Percentiles rank a stretch among this genome's conserved stretches.
phyloP scores from a whole-genome alignment of 208 protist genomes.

The Trypanosoma avium region DNA sequence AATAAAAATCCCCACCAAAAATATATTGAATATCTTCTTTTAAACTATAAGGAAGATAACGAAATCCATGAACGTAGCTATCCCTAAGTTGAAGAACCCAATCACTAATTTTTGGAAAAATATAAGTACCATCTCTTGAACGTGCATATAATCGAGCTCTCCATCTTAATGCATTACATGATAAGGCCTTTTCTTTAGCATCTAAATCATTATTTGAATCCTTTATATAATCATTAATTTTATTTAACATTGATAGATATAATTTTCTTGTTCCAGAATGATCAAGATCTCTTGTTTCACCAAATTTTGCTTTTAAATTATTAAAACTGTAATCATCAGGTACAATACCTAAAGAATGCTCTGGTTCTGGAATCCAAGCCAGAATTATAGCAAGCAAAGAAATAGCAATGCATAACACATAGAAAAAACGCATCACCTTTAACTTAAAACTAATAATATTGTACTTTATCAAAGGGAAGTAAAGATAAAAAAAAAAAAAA shows the following conservation, averaged over 20 bases:
- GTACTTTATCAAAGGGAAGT: too few relatives aligned
- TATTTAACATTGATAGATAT: slow-evolving; percentile 40
- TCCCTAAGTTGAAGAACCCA: slow-evolving; percentile 59
- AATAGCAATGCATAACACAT: slow-evolving; percentile 6
- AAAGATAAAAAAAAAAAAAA: too few relatives aligned
- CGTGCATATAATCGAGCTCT: slow-evolving; percentile 47
- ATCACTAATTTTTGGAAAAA: slow-evolving; percentile 27
- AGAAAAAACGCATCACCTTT: slow-evolving; percentile 12
- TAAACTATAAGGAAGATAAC: slow-evolving; percentile 37
- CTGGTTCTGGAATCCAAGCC: slow-evolving; percentile 10
- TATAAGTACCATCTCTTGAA: slow-evolving; percentile 42
- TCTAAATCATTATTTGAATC: not conserved
- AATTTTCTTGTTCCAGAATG: slow-evolving; percentile 42
- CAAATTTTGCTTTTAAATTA: slow-evolving; percentile 32
- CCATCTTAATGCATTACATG: slow-evolving; percentile 46
- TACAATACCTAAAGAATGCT: slow-evolving; percentile 2
- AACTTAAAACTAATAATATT: too few relatives aligned
- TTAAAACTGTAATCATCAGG: slow-evolving; percentile 22
- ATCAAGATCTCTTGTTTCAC: slow-evolving; percentile 36
- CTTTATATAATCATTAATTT: slow-evolving; percentile 27
- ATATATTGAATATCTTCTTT: slow-evolving; percentile 35
- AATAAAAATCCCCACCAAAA: slow-evolving; percentile 29
- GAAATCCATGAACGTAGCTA: slow-evolving; percentile 53
- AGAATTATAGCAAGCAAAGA: slow-evolving; percentile 10
- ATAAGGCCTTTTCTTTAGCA: slow-evolving; percentile 17